These are phyloP conservation scores for Petasospora fabianii DNA, from an alignment of 1,139 yeast genomes.

Conservation along the genomic window DNA sequence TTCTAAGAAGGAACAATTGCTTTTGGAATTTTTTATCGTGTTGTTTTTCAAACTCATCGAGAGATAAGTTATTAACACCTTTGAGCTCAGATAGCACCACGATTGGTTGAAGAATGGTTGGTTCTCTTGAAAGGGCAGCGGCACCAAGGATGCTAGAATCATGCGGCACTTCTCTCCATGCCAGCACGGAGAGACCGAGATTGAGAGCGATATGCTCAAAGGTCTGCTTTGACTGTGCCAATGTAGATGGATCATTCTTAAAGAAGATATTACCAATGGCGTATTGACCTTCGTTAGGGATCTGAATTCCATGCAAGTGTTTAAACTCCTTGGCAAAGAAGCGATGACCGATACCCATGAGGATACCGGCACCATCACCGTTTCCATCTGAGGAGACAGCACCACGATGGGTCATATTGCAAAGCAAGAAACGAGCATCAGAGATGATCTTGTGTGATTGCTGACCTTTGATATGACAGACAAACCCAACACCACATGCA, in stretches of 20 bases:
- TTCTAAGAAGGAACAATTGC: conserved; percentile 79
- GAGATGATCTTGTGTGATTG: conserved; percentile 90
- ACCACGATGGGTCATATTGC: conserved; percentile 99
- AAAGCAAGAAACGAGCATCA: conserved; percentile 81
- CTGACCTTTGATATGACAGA: conserved; percentile 87
- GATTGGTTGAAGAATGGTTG: conserved; percentile 83
- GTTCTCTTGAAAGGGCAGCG: conserved; percentile 92
- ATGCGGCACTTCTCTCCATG: conserved; percentile 96
- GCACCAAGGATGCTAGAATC: conserved; percentile 93
- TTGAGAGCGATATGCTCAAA: conserved; percentile 78
- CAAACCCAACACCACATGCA: conserved; percentile 98
- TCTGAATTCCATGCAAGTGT: conserved; percentile 50
- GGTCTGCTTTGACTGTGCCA: conserved; percentile 64
- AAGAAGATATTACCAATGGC: conserved; percentile 94
- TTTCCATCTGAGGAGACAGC: conserved; percentile 96
- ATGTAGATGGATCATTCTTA: conserved; percentile 62
- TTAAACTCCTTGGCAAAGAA: conserved; percentile 83
- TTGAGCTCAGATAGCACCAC: conserved; percentile 64
- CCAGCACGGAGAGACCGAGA: conserved; percentile 78
- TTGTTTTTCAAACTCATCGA: conserved; percentile 50
- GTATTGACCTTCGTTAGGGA: conserved; percentile 81
- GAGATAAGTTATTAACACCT: conserved; percentile 38
- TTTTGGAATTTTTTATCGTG: conserved; percentile 73
- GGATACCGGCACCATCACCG: conserved; percentile 99
- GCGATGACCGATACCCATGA: conserved; percentile 87